Evolutionary conservation across 2,329 filamentous ascomycete genomes (phyloP).

Genomic region (Colletotrichum sp.): DNA sequence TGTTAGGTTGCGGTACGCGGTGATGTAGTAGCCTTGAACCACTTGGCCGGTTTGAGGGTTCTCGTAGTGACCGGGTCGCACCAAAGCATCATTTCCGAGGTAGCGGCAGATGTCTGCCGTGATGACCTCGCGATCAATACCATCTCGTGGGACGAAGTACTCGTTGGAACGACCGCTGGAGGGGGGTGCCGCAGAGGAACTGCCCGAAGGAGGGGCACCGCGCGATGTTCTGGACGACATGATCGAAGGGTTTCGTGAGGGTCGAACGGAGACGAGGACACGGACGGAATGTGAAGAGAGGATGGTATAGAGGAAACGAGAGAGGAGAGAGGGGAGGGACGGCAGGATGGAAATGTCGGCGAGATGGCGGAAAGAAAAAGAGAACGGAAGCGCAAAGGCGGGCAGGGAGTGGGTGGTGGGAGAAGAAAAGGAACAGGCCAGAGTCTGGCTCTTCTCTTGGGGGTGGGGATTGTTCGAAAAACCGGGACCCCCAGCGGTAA

Average conservation of each 20-base stretch:
- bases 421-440: conserved; percentile 31
- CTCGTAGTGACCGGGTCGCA: conserved; percentile 76
- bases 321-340: conserved; percentile 27
- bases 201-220: conserved; percentile 30
- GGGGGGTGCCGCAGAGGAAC: conserved; percentile 37
- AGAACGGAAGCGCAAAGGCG: conserved; percentile 30
- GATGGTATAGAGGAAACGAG: conserved; percentile 21
- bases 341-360: conserved; percentile 30
- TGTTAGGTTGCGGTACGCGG: conserved; percentile 79
- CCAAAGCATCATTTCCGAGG: conserved; percentile 81
- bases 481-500: conserved; percentile 19
- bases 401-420: conserved; percentile 30
- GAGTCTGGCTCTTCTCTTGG: conserved; percentile 19
- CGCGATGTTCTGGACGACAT: conserved; percentile 47
- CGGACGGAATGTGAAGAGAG: conserved; percentile 16
- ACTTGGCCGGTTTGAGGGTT: conserved; percentile 63
- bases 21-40: conserved; percentile 78
- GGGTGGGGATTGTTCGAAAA: conserved; percentile 17
- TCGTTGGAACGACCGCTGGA: conserved; percentile 68
- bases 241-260: conserved; percentile 31
- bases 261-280: conserved; percentile 17
- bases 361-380: conserved; percentile 31
- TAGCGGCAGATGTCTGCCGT: conserved; percentile 86
- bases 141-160: conserved; percentile 81
- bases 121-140: conserved; percentile 84